These are phyloP conservation scores for Solanum arcanum DNA, from an alignment of 257 asterid species.

Conservation along the genomic window DNA sequence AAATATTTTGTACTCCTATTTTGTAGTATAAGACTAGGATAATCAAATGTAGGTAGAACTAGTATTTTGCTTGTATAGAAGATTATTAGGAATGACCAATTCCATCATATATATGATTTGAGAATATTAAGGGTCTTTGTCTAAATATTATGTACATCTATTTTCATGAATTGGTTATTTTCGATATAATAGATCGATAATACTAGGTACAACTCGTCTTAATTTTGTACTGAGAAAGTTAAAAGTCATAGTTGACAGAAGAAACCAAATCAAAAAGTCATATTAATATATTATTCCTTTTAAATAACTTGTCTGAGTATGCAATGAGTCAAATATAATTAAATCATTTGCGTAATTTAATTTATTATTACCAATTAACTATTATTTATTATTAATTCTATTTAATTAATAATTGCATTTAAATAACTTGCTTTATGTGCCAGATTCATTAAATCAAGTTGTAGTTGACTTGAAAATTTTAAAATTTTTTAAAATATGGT, in stretches of 20 bases:
- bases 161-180: too few relatives aligned
- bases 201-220: background rate
- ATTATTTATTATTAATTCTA: background rate
- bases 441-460: background rate
- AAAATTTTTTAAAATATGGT: background rate
- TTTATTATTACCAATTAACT: background rate
- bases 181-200: too few relatives aligned
- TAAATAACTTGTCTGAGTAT: background rate
- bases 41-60: background rate
- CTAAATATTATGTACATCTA: background rate
- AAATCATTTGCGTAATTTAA: background rate
- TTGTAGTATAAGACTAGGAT: background rate
- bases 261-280: background rate
- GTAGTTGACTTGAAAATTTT: background rate
- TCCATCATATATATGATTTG: background rate
- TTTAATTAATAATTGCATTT: background rate
- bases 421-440: background rate
- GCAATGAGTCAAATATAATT: background rate
- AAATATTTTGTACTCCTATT: background rate
- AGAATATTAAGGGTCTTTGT: background rate
- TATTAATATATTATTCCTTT: background rate
- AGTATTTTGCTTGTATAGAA: background rate
- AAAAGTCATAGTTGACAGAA: background rate
- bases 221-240: background rate
- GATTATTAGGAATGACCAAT: background rate